phyloP scores from a whole-genome alignment of 331 rosid genomes.

The Pyracantha coccinea region DNA sequence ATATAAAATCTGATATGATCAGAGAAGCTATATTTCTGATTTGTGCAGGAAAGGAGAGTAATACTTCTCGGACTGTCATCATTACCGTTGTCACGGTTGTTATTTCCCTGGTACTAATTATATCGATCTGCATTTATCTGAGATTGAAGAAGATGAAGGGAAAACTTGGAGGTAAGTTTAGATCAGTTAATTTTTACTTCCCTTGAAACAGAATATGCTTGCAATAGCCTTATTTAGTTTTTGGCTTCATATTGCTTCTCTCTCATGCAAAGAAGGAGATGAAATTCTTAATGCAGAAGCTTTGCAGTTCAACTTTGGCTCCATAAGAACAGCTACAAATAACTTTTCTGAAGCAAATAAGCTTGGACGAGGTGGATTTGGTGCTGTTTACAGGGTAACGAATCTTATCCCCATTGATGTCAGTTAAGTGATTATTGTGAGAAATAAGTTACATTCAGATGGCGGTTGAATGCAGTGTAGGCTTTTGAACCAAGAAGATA shows the following conservation, averaged over 20 bases:
- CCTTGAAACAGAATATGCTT: not conserved
- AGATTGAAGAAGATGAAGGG: conserved; percentile 13
- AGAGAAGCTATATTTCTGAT: not conserved
- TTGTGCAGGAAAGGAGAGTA: not conserved
- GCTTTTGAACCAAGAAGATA: conserved; percentile 21
- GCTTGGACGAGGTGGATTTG: conserved; percentile 52
- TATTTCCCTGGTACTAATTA: not conserved
- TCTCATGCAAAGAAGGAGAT: not conserved
- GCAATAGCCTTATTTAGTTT: not conserved
- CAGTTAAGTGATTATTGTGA: not conserved
- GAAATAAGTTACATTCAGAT: not conserved
- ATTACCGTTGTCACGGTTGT: not conserved
- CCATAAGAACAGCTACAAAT: conserved; percentile 26
- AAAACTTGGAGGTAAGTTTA: conserved; percentile 13
- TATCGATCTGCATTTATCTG: conserved; percentile 3
- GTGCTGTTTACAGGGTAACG: conserved; percentile 26
- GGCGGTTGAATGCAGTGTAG: conserved; percentile 21
- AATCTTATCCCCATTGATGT: not conserved
- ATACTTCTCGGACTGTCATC: not conserved
- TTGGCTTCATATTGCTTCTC: not conserved
- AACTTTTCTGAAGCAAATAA: conserved; percentile 37
- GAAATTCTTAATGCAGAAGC: conserved; percentile 12
- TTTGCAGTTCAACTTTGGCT: conserved; percentile 26
- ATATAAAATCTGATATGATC: not conserved
- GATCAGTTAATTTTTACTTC: not conserved